phyloP scores from a whole-genome alignment of 768 basidiomycete genomes.

The Xerocomus spinulosus region DNA sequence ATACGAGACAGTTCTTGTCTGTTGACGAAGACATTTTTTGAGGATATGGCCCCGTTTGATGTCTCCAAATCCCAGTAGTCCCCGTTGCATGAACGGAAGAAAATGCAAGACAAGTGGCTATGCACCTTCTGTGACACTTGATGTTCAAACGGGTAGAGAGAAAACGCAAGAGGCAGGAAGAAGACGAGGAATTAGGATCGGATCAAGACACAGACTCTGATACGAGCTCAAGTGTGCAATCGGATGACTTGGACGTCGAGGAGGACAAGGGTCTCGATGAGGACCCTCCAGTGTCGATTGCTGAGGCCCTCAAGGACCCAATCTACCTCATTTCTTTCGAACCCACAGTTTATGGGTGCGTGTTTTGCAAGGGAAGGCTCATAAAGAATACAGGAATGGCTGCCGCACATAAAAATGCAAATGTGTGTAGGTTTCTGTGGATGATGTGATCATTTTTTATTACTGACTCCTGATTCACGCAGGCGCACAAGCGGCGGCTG shows the following conservation, averaged over 20 bases:
- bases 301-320: constrained; percentile 59
- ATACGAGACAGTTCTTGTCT: neutral
- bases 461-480: constrained; percentile 1
- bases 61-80: constrained; percentile 16
- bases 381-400: constrained; percentile 58
- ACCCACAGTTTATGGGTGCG: constrained; percentile 54
- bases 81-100: constrained; percentile 29
- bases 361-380: constrained; percentile 68
- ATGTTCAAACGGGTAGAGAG: constrained; percentile 84
- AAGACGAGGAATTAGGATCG: constrained; percentile 61
- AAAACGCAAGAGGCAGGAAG: constrained; percentile 52
- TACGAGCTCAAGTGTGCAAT: constrained; percentile 39
- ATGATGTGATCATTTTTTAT: neutral
- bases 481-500: constrained; percentile 65
- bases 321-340: constrained; percentile 55
- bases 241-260: constrained; percentile 24
- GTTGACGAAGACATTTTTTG: constrained; percentile 4
- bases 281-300: constrained; percentile 46
- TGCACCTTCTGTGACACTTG: constrained; percentile 4
- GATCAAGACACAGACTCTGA: constrained; percentile 62
- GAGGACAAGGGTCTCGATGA: constrained; percentile 28
- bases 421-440: constrained; percentile 44
- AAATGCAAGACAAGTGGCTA: constrained; percentile 25
- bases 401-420: constrained; percentile 54
- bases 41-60: constrained; percentile 13